Evolutionary conservation across 345 rosid genomes (phyloP).

Genomic region (Gynandropsis gynandra): DNA sequence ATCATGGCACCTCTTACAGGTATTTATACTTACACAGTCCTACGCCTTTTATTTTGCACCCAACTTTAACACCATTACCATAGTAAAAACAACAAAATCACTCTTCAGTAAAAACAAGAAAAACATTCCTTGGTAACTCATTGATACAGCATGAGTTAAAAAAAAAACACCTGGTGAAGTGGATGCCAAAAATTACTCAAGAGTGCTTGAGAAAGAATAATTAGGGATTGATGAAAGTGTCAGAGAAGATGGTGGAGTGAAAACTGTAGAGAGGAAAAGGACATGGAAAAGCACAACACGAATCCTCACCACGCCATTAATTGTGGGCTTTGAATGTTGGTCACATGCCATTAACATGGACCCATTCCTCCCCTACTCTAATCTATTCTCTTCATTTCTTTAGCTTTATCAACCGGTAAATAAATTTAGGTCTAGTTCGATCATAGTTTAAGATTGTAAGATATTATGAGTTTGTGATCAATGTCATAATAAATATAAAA

Average conservation of each 20-base stretch:
- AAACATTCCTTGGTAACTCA: no score
- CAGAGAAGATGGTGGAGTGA: slow-evolving; percentile 26
- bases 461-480: no score
- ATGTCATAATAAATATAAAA: no score
- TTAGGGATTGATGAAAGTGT: slow-evolving; percentile 20
- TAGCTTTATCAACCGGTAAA: no score
- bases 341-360: no score
- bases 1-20: slow-evolving; percentile 4
- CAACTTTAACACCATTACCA: slow-evolving; percentile 18
- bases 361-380: no score
- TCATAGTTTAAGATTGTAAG: no score
- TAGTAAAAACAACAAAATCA: slow-evolving; percentile 1
- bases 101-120: neutral
- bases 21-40: slow-evolving; percentile 17
- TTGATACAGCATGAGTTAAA: no score
- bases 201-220: neutral
- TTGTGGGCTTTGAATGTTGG: slow-evolving; percentile 15
- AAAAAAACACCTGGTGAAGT: no score
- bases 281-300: slow-evolving; percentile 28
- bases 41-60: slow-evolving; percentile 14
- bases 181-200: no score
- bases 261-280: slow-evolving; percentile 21
- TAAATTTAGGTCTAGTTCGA: no score
- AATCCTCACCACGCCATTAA: slow-evolving; percentile 20
- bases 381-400: no score